Percentiles rank a stretch among this genome's conserved stretches.
phyloP scores from a whole-genome alignment of 2,329 filamentous ascomycete genomes.

The Epicoccum nigrum region DNA sequence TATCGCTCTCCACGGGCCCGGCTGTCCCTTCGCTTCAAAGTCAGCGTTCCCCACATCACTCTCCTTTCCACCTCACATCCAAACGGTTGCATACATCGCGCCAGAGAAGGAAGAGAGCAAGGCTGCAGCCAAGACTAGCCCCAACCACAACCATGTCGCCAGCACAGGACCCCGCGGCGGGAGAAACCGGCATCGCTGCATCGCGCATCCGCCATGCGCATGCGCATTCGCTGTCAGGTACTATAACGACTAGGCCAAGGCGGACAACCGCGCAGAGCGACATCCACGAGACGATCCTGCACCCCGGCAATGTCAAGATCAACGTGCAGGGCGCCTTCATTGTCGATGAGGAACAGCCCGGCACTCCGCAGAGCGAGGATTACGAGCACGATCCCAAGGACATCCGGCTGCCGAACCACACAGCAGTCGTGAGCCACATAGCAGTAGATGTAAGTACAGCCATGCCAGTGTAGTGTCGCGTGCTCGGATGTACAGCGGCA shows the following conservation, averaged over 20 bases:
- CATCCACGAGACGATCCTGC: slow-evolving; percentile 60
- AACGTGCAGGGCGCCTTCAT: slow-evolving; percentile 98
- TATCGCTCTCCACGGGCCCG: slow-evolving; percentile 34
- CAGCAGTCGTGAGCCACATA: slow-evolving; percentile 92
- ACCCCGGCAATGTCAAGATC: slow-evolving; percentile 79
- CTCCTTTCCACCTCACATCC: slow-evolving; percentile 24
- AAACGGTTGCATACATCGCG: slow-evolving; percentile 31
- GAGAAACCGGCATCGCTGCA: slow-evolving; percentile 35
- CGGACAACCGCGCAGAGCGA: slow-evolving; percentile 46
- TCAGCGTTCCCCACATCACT: slow-evolving; percentile 29
- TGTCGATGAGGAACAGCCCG: slow-evolving; percentile 71
- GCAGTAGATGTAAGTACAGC: slow-evolving; percentile 80
- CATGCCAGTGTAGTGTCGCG: slow-evolving; percentile 12
- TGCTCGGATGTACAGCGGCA: slow-evolving; percentile 20
- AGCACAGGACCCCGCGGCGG: slow-evolving; percentile 40
- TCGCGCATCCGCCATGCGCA: slow-evolving; percentile 20
- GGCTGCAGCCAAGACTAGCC: slow-evolving; percentile 46
- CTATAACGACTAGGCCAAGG: slow-evolving; percentile 31
- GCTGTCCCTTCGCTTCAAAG: slow-evolving; percentile 25
- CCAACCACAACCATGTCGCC: slow-evolving; percentile 40
- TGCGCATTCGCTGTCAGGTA: slow-evolving; percentile 16
- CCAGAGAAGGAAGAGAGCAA: slow-evolving; percentile 41
- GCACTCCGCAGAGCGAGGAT: slow-evolving; percentile 58
- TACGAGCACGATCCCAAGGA: slow-evolving; percentile 81
- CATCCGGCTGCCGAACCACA: slow-evolving; percentile 95